Percentiles rank a stretch among this genome's conserved stretches.
These are phyloP conservation scores for Kodamaea plutei DNA, from an alignment of 1,139 yeast species.

Conservation along the genomic window DNA sequence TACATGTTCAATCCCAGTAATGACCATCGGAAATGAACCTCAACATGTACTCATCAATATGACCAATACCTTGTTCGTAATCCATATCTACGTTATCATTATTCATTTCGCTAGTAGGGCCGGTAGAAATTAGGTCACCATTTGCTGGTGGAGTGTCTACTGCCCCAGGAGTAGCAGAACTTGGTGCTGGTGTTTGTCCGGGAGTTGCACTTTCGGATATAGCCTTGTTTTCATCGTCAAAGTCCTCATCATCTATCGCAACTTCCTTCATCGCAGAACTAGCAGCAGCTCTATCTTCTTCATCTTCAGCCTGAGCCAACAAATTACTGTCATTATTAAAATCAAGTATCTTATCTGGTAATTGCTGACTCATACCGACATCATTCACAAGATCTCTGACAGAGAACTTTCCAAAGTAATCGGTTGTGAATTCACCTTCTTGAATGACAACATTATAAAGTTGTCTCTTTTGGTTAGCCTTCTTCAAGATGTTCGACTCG, in stretches of 20 bases:
- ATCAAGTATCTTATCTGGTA: conserved; percentile 36
- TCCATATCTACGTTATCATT: conserved; percentile 35
- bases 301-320: conserved; percentile 93
- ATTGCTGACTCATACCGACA: conserved; percentile 37
- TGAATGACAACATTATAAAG: conserved; percentile 95
- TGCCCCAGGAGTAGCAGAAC: conserved; percentile 11
- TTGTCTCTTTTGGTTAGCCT: conserved; percentile 94
- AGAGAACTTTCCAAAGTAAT: conserved; percentile 84
- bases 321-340: conserved; percentile 57
- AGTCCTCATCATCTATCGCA: conserved; percentile 83
- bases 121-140: conserved; percentile 9
- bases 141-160: conserved; percentile 7
- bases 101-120: conserved; percentile 9
- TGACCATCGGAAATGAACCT: conserved; percentile 81
- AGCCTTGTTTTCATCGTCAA: conserved; percentile 40
- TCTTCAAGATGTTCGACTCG: conserved; percentile 88
- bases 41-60: conserved; percentile 95
- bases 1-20: no score
- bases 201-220: conserved; percentile 37
- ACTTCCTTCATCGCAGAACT: conserved; percentile 83
- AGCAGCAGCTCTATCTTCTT: conserved; percentile 92
- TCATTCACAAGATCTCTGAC: conserved; percentile 84
- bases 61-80: conserved; percentile 76
- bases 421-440: conserved; percentile 97
- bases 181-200: conserved; percentile 21